Conservation (phyloP, 1,284 basidiomycete genomes). For the Ustilago cynodontis region DNA sequence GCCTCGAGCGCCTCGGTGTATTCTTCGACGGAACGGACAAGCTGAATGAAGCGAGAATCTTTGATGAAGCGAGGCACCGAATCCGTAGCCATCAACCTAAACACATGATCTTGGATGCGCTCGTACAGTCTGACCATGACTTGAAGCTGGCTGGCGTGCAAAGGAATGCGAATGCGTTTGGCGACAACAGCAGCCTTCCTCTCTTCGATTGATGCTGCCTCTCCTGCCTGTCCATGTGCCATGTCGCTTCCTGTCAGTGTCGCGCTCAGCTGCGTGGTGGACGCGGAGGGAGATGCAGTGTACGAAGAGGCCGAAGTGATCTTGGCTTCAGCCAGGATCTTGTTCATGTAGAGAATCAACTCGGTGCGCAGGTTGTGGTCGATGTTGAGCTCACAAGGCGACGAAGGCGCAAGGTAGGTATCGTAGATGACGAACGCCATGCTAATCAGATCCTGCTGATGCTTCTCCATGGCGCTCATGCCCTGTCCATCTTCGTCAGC, state of each 20-base stretch:
- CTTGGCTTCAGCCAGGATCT: slow-evolving; percentile 57
- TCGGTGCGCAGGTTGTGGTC: slow-evolving; percentile 96
- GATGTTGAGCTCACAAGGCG: slow-evolving; percentile 95
- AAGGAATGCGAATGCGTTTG: slow-evolving; percentile 49
- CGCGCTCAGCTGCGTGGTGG: slow-evolving; percentile 33
- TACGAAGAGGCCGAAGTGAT: slow-evolving; percentile 15
- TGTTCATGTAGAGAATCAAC: slow-evolving; percentile 89
- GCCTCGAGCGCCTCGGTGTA: slow-evolving; percentile 65
- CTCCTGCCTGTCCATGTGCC: slow-evolving; percentile 9
- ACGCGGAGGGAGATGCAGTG: slow-evolving; percentile 28
- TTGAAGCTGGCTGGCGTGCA: slow-evolving; percentile 80
- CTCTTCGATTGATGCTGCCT: slow-evolving; percentile 73
- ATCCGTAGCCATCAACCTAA: slow-evolving; percentile 96
- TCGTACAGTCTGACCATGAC: slow-evolving; percentile 93
- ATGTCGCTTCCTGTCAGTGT: slow-evolving; percentile 23
- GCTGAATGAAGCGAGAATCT: slow-evolving; percentile 59
- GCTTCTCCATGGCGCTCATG: slow-evolving; percentile 84
- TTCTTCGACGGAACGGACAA: slow-evolving; percentile 64
- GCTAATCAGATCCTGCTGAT: slow-evolving; percentile 93
- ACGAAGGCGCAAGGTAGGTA: slow-evolving; percentile 93
- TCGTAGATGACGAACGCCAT: slow-evolving; percentile 94
- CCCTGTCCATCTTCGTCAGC: slow-evolving; percentile 39
- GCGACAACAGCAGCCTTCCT: slow-evolving; percentile 71
- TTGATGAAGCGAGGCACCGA: slow-evolving; percentile 79
- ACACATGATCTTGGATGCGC: slow-evolving; percentile 95